Evolutionary conservation across 345 rosid genomes (phyloP), one percentile per base, ranked within the genome.

Genomic region (Aquilaria yunnanensis): DNA sequence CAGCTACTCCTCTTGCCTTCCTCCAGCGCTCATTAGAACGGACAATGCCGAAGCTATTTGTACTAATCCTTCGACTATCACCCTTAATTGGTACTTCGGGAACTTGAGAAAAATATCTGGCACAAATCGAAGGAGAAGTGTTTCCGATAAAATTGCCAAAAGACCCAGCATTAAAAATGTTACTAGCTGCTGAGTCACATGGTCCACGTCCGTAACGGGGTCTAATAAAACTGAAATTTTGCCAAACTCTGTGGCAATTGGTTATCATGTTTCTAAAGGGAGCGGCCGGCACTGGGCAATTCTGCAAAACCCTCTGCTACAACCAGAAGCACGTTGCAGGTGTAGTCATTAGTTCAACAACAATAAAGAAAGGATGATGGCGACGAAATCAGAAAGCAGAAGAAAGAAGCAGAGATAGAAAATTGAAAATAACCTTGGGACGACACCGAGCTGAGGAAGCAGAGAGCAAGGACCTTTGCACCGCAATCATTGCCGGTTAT

Each of bases 41-140:
- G 66, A 63, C 67, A 32, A 53, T 46, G 60, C 66, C 56, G 29
- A 67, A 55, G 56, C 75, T 62, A 34, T 59, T 61, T 33, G 43
- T 32, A 63, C 54, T 9, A 11, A 52, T 62, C 52, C 72, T 67
- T 56, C 47, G 30, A 58, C 23, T 49, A 60, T 62, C 60, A 48
- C 51, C 69, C 62, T 62, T 70, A 50, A 51, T 41, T 34, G 51
- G 76, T 41, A 32, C 62, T 50, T 14, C 59, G 2, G 77, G 64
- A 56, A 61, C 65, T 69, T 74, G 75, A 58, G 82, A 84, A 59
- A 82, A 81, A 61, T 9, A 74, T 61, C 77, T 77, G 77, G 54
- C 63, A 45, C 57, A 33, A 64, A 68, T 65, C 8, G 65, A 59
- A n/a, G 49, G 54, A 54, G 6, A 70, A 60, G 55, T 53, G 31